phyloP scores from a whole-genome alignment of 2,329 filamentous ascomycete genomes.

The Diaporthe sp. region DNA sequence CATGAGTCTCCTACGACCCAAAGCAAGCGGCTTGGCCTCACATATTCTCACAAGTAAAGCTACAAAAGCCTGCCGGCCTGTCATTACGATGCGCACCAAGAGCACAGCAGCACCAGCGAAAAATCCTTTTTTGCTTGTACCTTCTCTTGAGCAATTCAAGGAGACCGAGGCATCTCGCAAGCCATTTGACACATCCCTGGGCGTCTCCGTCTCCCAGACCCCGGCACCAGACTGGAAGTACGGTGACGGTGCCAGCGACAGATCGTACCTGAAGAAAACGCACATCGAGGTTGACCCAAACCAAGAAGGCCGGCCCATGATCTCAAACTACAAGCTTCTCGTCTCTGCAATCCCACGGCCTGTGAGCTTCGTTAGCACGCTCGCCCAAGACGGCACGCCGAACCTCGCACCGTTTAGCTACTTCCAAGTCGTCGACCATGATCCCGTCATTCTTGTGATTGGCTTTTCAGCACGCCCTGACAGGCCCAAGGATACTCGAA shows the following conservation, averaged over 20 bases:
- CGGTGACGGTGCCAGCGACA: not conserved
- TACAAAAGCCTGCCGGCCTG: not conserved
- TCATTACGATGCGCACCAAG: not conserved
- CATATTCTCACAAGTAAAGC: not conserved
- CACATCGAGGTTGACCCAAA: slow-evolving; percentile 75
- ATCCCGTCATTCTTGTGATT: slow-evolving; percentile 73
- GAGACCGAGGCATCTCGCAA: not conserved
- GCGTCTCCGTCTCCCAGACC: not conserved
- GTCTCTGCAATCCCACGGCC: slow-evolving; percentile 75
- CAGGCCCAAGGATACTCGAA: slow-evolving; percentile 70
- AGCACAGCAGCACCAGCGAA: slow-evolving; percentile 3
- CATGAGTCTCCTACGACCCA: not conserved
- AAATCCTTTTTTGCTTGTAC: not conserved
- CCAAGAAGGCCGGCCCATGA: slow-evolving; percentile 65
- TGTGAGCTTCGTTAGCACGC: slow-evolving; percentile 68
- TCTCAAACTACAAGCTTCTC: slow-evolving; percentile 76
- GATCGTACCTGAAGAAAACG: slow-evolving; percentile 55
- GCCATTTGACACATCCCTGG: not conserved
- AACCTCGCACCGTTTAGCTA: slow-evolving; percentile 76
- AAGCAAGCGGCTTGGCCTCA: no score
- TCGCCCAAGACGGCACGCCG: slow-evolving; percentile 67
- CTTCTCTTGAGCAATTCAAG: not conserved
- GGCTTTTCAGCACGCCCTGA: slow-evolving; percentile 70
- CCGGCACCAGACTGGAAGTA: slow-evolving; percentile 2
- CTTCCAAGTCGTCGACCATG: slow-evolving; percentile 73